Evolutionary conservation across 371 early-diverging fungal genomes (phyloP).

Genomic region (Mortierella sp.): DNA sequence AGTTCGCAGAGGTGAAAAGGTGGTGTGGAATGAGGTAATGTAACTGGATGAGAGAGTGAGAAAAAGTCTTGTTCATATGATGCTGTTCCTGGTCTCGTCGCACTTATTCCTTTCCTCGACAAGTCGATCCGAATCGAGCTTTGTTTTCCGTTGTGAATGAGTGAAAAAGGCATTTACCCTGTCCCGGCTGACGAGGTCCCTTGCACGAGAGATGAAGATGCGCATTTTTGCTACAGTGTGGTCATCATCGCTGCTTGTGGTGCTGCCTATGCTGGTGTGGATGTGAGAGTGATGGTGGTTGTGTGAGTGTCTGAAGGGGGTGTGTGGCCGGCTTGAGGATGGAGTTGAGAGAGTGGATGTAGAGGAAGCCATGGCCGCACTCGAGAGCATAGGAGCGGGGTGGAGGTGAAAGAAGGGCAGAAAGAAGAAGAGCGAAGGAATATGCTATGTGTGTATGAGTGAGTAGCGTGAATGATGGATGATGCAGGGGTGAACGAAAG

Average conservation of each 20-base stretch:
- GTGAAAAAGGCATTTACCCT: conserved; percentile 31
- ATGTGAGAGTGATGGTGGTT: conserved; percentile 51
- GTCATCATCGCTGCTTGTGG: conserved; percentile 31
- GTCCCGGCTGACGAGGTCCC: conserved; percentile 49
- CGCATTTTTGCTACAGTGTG: conserved; percentile 26
- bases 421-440: neutral
- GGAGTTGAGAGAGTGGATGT: neutral
- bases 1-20: neutral
- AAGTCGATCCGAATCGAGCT: neutral
- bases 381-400: conserved; percentile 22
- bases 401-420: neutral
- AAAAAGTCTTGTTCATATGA: neutral
- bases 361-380: conserved; percentile 22
- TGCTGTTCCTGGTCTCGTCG: conserved; percentile 12
- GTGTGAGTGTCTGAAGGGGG: conserved; percentile 29
- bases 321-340: neutral
- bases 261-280: conserved; percentile 21
- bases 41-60: neutral
- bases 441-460: neutral
- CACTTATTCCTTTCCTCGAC: conserved; percentile 8
- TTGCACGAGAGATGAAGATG: conserved; percentile 40
- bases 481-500: neutral
- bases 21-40: neutral
- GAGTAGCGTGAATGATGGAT: neutral
- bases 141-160: neutral